Evolutionary conservation across 2,329 filamentous ascomycete species (phyloP), one percentile per base, ranked within the genome.

Genomic region (Emmonsiellopsis sp.): DNA sequence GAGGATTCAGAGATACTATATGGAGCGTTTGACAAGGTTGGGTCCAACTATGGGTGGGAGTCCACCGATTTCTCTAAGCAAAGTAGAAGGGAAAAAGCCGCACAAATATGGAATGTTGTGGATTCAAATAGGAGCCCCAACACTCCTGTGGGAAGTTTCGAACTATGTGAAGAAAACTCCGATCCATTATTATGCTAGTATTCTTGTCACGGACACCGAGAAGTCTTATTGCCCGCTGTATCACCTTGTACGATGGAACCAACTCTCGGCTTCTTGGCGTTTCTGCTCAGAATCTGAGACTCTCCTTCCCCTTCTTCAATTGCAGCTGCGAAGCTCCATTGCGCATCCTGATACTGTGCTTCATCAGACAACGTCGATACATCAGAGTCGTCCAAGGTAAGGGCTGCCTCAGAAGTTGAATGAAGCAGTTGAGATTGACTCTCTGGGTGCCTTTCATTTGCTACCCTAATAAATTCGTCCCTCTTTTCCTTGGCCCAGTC

Each of bases 401-500:
- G 30, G 8, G 45, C n/a, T 37, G 31, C 26, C n/a, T 48, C 45
- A 31, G 45, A 48, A 32, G 45, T 44, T 10, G 42, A 44, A 44
- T 44, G 42, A 10, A 44, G 42, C 26, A 44, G 30, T 34, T 48
- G 45, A 50, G 47, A 50, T 30, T 38, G 35, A 41, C n/a, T 34
- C 35, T 50, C 15, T 35, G 41, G 40, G 44, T 45, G 41, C n/a
- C 30, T 53, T 38, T 56, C 41, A 45, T 56, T 56, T 50, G 51
- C 54, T 3, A 16, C 55, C 31, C 55, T 54, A 44, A 57, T 55
- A 55, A 55, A 55, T 20, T 31, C 38, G 52, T 73, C 65, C 11
- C 73, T 69, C 47, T 71, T 58, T 38, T 61, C 57, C 55, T 66
- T 59, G 2, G 73, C 69, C 57, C 68, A 59, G 40, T 75, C 68